Evolutionary conservation across 495 filamentous ascomycete genomes (phyloP).

Genomic region (Tuber calosporum): DNA sequence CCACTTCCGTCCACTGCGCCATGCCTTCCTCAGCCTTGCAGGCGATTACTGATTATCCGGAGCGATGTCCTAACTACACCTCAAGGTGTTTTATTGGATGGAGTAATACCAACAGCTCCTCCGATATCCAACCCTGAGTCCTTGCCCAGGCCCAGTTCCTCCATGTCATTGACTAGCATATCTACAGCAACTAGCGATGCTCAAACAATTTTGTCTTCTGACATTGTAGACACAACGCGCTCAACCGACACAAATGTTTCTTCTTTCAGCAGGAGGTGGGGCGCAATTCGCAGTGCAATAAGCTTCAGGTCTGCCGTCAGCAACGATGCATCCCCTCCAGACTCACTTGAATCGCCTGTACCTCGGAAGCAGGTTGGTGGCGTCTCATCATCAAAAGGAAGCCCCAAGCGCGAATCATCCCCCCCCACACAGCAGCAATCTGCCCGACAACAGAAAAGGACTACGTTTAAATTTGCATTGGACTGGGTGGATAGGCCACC

Average conservation of each 20-base stretch:
- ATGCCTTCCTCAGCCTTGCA: conserved; percentile 80
- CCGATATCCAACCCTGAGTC: conserved; percentile 37
- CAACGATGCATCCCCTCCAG: conserved; percentile 41
- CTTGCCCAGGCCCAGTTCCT: conserved; percentile 28
- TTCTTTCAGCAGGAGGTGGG: conserved; percentile 29
- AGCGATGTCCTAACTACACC: conserved; percentile 63
- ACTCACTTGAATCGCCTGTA: conserved; percentile 21
- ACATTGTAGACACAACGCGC: conserved; percentile 9
- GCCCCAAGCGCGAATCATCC: conserved; percentile 21
- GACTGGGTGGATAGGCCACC: conserved; percentile 62
- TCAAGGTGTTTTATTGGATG: conserved; percentile 44
- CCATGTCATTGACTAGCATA: conserved; percentile 14
- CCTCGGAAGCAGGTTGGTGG: conserved; percentile 43
- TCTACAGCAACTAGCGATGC: conserved; percentile 25
- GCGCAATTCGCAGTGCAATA: conserved; percentile 34
- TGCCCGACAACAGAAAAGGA: conserved; percentile 51
- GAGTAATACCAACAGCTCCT: conserved; percentile 45
- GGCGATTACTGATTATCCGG: conserved; percentile 83
- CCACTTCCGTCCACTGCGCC: conserved; percentile 68
- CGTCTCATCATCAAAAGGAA: conserved; percentile 39
- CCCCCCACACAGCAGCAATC: conserved; percentile 41
- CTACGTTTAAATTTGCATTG: conserved; percentile 70
- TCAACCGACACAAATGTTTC: conserved; percentile 24
- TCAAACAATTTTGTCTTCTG: conserved; percentile 30
- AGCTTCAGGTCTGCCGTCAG: conserved; percentile 22